Conservation (phyloP, 495 filamentous ascomycete species). For the Penicillium longicatenatum region DNA sequence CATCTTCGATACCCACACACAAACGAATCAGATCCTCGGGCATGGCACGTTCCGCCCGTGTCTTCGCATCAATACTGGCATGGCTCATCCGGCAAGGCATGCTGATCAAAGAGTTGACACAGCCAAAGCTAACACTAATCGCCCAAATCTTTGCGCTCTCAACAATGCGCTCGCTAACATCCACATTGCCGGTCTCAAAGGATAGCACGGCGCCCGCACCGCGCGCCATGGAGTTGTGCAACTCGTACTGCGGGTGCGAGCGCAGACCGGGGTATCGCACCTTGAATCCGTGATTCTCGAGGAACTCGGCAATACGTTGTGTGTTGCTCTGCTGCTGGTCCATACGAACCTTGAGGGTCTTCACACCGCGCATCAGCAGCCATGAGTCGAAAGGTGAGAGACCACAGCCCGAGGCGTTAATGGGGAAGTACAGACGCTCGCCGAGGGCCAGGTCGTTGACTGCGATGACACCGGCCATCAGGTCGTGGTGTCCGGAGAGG, state of each 20-base stretch:
- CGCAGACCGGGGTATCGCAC: slow-evolving; percentile 92
- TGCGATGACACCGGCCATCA: slow-evolving; percentile 97
- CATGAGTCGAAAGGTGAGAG: slow-evolving; percentile 94
- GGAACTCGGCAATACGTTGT: slow-evolving; percentile 85
- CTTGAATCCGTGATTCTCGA: slow-evolving; percentile 88
- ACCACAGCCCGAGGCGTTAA: slow-evolving; percentile 93
- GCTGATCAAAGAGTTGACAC: slow-evolving; percentile 97
- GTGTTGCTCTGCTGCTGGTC: slow-evolving; percentile 96
- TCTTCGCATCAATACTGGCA: slow-evolving; percentile 96
- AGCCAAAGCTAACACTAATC: slow-evolving; percentile 95
- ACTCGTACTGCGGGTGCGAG: slow-evolving; percentile 93
- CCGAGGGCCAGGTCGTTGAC: slow-evolving; percentile 79
- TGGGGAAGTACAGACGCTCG: slow-evolving; percentile 91
- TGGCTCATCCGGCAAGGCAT: slow-evolving; percentile 99
- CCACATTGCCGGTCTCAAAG: slow-evolving; percentile 89
- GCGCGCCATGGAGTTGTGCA: slow-evolving; percentile 92
- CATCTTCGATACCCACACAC: slow-evolving; percentile 97
- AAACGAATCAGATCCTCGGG: slow-evolving; percentile 95
- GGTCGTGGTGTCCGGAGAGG: slow-evolving; percentile 94
- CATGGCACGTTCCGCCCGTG: slow-evolving; percentile 82
- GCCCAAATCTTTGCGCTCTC: slow-evolving; percentile 90
- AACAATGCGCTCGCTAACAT: slow-evolving; percentile 86
- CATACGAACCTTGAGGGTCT: slow-evolving; percentile 96
- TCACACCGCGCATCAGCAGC: slow-evolving; percentile 90
- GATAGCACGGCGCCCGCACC: slow-evolving; percentile 92